Evolutionary conservation across 148 eudicot genomes (phyloP).

Genomic region (Suaeda aralocaspica): DNA sequence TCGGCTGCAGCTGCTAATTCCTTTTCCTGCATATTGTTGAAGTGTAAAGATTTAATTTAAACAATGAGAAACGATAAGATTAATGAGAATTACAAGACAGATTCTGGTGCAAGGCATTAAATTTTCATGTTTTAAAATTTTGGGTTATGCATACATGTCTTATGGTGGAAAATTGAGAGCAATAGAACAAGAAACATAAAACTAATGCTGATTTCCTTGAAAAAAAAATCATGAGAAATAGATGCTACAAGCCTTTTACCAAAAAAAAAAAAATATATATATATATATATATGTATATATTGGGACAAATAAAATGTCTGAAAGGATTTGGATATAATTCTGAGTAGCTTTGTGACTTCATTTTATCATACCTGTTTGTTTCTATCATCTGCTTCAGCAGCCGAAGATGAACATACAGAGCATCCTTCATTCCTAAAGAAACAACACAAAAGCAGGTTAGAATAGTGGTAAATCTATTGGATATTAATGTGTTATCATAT

Average conservation of each 20-base stretch:
- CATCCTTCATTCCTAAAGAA: constrained; percentile 51
- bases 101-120: background rate
- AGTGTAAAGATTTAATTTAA: background rate
- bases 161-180: background rate
- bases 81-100: background rate
- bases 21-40: constrained; percentile 45
- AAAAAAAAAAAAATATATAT: no score
- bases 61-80: background rate
- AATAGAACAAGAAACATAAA: no score
- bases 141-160: background rate
- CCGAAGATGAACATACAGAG: constrained; percentile 36
- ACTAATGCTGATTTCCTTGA: no score
- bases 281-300: no score
- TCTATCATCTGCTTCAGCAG: constrained; percentile 42
- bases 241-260: no score
- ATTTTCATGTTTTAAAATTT: background rate
- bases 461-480: background rate
- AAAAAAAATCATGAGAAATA: no score
- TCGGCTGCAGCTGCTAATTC: constrained; percentile 85
- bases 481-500: background rate
- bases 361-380: constrained; percentile 50
- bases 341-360: no score
- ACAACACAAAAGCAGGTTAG: constrained; percentile 24
- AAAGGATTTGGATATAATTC: no score
- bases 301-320: no score